Conservation (phyloP, 208 protist species). For the Sergeia podlipaevii region DNA sequence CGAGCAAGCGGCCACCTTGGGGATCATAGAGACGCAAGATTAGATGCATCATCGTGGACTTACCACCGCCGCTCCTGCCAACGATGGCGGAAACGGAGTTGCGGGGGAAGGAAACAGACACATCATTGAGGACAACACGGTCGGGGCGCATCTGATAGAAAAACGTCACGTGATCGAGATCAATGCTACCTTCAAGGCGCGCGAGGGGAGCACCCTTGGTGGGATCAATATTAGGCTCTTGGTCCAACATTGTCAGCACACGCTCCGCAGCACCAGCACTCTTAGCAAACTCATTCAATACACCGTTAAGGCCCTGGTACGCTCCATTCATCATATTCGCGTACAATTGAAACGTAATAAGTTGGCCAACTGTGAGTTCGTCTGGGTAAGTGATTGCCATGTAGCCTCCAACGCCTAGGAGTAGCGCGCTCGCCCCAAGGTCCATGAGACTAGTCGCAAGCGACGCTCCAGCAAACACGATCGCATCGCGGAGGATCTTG, state of each 20-base stretch:
- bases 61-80: conserved; percentile 45
- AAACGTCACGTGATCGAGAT: conserved; percentile 17
- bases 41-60: conserved; percentile 45
- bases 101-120: conserved; percentile 18
- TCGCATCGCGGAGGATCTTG: conserved; percentile 31
- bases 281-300: conserved; percentile 35
- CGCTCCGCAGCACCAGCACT: conserved; percentile 49
- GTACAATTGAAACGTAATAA: conserved; percentile 59
- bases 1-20: conserved; percentile 25
- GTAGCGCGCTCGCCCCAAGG: conserved; percentile 24
- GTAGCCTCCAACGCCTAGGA: conserved; percentile 47
- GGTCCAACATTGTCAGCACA: conserved; percentile 41
- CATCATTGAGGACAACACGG: conserved; percentile 17
- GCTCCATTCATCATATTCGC: conserved; percentile 38
- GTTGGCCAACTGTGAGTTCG: conserved; percentile 41
- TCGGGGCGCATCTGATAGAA: conserved; percentile 23
- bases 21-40: conserved; percentile 69
- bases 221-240: conserved; percentile 21
- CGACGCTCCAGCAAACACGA: conserved; percentile 30
- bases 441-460: conserved; percentile 34
- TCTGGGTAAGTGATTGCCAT: conserved; percentile 34
- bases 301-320: conserved; percentile 37
- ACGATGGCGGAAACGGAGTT: conserved; percentile 35
- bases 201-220: conserved; percentile 14
- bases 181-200: conserved; percentile 10